phyloP scores from a whole-genome alignment of 139 green algal species.

The Tetradesmus lagerheimii region DNA sequence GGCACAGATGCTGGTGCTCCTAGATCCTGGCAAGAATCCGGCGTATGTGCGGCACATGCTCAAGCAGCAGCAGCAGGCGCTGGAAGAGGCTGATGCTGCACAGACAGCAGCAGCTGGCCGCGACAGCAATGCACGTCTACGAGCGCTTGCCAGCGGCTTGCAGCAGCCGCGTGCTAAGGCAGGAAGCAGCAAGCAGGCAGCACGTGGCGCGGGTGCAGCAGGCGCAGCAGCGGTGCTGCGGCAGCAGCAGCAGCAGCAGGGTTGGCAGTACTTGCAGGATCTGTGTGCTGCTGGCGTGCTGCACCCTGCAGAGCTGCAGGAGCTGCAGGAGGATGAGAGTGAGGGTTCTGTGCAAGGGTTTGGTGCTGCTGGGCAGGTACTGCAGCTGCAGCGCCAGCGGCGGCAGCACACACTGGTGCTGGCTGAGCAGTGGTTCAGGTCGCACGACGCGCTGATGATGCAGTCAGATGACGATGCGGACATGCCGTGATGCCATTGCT shows the following conservation, averaged over 20 bases:
- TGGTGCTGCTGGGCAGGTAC: neutral
- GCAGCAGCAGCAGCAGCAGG: conserved; percentile 20
- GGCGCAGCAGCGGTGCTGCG: neutral
- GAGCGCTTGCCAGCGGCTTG: neutral
- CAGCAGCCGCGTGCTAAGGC: neutral
- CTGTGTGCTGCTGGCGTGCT: conserved; percentile 10
- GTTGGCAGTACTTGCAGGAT: neutral
- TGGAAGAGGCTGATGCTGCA: neutral
- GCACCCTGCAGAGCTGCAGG: conserved; percentile 19
- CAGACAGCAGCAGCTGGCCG: neutral
- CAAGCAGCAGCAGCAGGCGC: neutral
- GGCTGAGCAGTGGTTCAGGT: conserved; percentile 21
- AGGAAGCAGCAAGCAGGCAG: neutral
- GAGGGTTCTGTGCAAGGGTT: neutral
- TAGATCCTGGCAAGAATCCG: neutral
- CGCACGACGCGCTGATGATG: conserved; percentile 33
- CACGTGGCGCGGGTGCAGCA: neutral
- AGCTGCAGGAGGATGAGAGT: conserved; percentile 1
- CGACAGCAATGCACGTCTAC: neutral
- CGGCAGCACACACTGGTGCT: conserved; percentile 12
- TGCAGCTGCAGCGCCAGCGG: neutral
- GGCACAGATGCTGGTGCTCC: conserved; percentile 25
- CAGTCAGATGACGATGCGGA: conserved; percentile 21
- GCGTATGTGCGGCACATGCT: neutral
- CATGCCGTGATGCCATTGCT: conserved; percentile 38